Evolutionary conservation across 108 stramenopile species (phyloP), one percentile per base, ranked within the genome.

Genomic region (Poteriospumella lacustris): DNA sequence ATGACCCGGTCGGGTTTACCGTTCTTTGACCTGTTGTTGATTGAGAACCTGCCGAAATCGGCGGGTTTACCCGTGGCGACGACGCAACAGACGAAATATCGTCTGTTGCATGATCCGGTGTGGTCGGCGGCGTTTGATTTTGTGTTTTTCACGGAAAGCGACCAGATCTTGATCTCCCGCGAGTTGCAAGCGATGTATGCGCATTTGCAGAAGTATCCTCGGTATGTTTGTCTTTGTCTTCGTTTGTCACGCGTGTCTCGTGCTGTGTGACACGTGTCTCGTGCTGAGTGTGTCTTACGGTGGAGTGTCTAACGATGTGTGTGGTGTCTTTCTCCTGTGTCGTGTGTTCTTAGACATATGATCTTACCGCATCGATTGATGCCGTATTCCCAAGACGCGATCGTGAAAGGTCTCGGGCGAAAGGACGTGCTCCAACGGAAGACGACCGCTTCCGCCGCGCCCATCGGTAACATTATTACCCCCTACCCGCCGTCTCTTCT

Each of bases 291-390:
- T n/a, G n/a, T n/a, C n/a, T n/a, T n/a, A n/a, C n/a, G n/a, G n/a
- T n/a, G n/a, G n/a, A n/a, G n/a, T n/a, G n/a, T n/a, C n/a, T n/a
- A n/a, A n/a, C n/a, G n/a, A n/a, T n/a, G n/a, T n/a, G n/a, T n/a
- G n/a, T n/a, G n/a, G n/a, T n/a, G n/a, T n/a, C n/a, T n/a, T n/a
- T n/a, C n/a, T n/a, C n/a, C n/a, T n/a, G n/a, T n/a, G n/a, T n/a
- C n/a, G n/a, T n/a, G n/a, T n/a, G 15, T 19, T 40, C 36, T 19
- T 68, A 36, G 64, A 42, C 47, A 73, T 56, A 73, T 73, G 44
- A 73, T 73, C 26, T 52, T 73, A 73, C 70, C 70, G 31, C 70
- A 73, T 73, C 70, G 70, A n/a, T 56, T 73, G 41, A 73, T 73
- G 70, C 70, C 70, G 5, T 73, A 73, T 73, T 56, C 70, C 5